Evolutionary conservation across 495 filamentous ascomycete genomes (phyloP), one percentile per base, ranked within the genome.

Genomic region (Trichoderma parareesei): DNA sequence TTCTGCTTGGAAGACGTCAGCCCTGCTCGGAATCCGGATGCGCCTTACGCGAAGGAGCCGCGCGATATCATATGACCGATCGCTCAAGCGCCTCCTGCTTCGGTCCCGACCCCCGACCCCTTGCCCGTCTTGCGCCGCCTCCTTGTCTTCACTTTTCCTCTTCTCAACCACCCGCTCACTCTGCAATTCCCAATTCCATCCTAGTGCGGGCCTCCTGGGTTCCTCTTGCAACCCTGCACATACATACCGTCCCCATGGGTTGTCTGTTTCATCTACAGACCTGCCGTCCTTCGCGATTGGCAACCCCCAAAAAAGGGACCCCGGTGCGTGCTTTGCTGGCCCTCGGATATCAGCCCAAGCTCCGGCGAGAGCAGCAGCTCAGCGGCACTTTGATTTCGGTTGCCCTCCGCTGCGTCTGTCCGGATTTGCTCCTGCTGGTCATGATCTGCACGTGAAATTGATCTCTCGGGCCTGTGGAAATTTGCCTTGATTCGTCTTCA

Each of bases 11-110:
- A 46, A 5, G 13, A 18, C 27, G 3, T n/a, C 53, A 37, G 53
- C 53, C 53, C 53, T 57, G 53, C 53, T 57, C 53, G 53, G 53
- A 57, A 57, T 37, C 53, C 53, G 53, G 53, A 57, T 35, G 53
- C 8, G 53, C 53, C 53, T 57, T 57, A 57, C 53, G 53, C 53
- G 53, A 27, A 27, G 27, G 27, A 11, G 53, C 27, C 37, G 53
- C 7, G 14, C 53, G 53, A 57, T 57, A 57, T 57, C 53, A 57
- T 57, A 57, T 57, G 53, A 57, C 33, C 27, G 53, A 57, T 57
- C 53, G 53, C 33, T 57, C 46, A n/a, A 57, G 53, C 11, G 20
- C 8, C 53, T 27, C 37, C 53, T 57, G 6, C 6, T 57, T 57
- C 53, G 53, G 53, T 20, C 33, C 53, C 53, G 53, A 57, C 10